Percentiles rank a stretch among this genome's conserved stretches.
These are phyloP conservation scores for Primulina eburnea DNA, from an alignment of 257 asterid genomes.

Conservation along the genomic window DNA sequence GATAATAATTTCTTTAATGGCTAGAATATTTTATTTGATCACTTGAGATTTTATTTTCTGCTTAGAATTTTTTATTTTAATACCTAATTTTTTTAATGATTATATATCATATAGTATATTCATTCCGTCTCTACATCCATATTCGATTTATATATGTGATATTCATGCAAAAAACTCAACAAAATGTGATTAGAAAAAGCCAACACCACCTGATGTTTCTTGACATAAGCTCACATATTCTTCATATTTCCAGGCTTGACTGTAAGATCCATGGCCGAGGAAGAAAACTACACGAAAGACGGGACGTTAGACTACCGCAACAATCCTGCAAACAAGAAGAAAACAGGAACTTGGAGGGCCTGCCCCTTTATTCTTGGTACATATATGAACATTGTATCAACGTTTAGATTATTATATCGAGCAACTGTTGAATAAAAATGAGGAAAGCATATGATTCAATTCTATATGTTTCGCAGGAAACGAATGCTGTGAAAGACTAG, in stretches of 20 bases:
- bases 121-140: too few relatives aligned
- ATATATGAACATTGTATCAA: neutral
- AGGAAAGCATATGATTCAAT: neutral
- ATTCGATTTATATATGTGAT: neutral
- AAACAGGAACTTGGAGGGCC: conserved; percentile 80
- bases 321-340: conserved; percentile 60
- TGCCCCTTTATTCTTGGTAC: conserved; percentile 72
- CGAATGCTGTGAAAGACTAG: conserved; percentile 68
- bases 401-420: neutral
- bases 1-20: neutral
- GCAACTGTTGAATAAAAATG: neutral
- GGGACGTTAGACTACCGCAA: conserved; percentile 64
- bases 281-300: conserved; percentile 60
- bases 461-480: conserved; percentile 34
- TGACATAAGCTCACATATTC: neutral
- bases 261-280: conserved; percentile 34
- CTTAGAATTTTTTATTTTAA: neutral
- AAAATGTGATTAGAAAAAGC: too few relatives aligned
- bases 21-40: too few relatives aligned
- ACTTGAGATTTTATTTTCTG: too few relatives aligned
- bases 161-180: too few relatives aligned
- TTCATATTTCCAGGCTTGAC: neutral
- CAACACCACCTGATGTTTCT: too few relatives aligned
- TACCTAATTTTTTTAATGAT: too few relatives aligned
- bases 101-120: too few relatives aligned